These are phyloP conservation scores for Bipolaris cookei DNA, from an alignment of 2,329 filamentous ascomycete genomes.

Conservation along the genomic window DNA sequence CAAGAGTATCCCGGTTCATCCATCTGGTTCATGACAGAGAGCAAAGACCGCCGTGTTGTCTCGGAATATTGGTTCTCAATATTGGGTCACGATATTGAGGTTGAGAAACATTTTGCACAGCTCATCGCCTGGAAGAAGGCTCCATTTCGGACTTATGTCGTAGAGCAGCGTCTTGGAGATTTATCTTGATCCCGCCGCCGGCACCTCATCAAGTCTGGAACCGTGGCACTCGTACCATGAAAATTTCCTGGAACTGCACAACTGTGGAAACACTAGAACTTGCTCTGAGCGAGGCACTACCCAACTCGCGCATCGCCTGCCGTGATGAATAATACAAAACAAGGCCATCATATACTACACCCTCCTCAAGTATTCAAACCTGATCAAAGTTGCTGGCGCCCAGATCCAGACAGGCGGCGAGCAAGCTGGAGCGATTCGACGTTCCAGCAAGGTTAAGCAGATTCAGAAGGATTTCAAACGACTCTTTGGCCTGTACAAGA, in stretches of 20 bases:
- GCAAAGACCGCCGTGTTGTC: conserved; percentile 86
- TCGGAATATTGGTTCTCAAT: conserved; percentile 93
- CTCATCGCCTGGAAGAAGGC: conserved; percentile 95
- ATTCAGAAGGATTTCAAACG: conserved; percentile 83
- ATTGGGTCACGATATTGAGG: conserved; percentile 93
- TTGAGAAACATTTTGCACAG: conserved; percentile 96
- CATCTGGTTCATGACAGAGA: conserved; percentile 99
- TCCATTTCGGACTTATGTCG: conserved; percentile 89
- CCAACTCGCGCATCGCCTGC: conserved; percentile 87
- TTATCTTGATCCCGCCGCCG: conserved; percentile 88
- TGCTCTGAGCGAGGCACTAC: conserved; percentile 84
- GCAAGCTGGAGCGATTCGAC: conserved; percentile 48
- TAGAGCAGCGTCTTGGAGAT: conserved; percentile 88
- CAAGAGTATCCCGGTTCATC: conserved; percentile 79
- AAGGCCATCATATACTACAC: conserved; percentile 94
- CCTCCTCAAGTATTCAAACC: conserved; percentile 73
- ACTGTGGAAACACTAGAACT: conserved; percentile 89
- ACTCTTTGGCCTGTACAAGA: conserved; percentile 78
- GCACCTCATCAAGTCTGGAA: conserved; percentile 99
- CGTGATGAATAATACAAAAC: conserved; percentile 99
- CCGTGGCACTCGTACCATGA: conserved; percentile 91
- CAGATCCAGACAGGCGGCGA: conserved; percentile 56
- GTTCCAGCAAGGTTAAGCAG: conserved; percentile 65
- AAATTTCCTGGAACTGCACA: conserved; percentile 96
- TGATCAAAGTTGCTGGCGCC: conserved; percentile 64